phyloP scores from a whole-genome alignment of 768 basidiomycete genomes.

The Boletus tomentosulus region DNA sequence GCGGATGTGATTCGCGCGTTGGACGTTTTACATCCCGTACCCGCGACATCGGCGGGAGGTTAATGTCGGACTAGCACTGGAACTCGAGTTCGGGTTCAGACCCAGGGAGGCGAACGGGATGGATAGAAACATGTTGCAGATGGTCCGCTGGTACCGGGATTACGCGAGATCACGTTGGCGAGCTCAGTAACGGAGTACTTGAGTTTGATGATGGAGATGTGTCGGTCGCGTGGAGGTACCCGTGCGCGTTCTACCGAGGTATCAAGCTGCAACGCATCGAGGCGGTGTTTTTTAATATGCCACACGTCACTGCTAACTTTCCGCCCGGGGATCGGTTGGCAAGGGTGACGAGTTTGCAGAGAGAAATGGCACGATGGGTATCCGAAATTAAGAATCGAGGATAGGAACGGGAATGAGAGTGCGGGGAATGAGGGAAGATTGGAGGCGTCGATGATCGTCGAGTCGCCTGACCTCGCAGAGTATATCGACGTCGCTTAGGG shows the following conservation, averaged over 20 bases:
- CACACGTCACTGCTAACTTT: background rate
- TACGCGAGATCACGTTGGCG: constrained; percentile 16
- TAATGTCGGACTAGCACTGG: background rate
- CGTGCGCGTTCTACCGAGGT: constrained; percentile 1
- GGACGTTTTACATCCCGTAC: background rate
- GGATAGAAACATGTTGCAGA: background rate
- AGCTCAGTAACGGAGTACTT: constrained; percentile 12
- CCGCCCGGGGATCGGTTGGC: background rate
- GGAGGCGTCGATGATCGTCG: constrained; percentile 5
- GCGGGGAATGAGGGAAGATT: background rate
- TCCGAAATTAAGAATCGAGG: background rate
- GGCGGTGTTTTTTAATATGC: constrained; percentile 11
- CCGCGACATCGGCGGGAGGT: background rate
- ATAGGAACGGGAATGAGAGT: background rate
- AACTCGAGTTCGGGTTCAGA: background rate
- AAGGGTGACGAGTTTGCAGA: background rate
- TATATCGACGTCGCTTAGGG: constrained; percentile 1
- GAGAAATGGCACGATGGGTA: background rate
- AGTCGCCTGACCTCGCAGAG: constrained; percentile 9
- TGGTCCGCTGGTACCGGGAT: constrained; percentile 1
- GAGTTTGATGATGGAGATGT: constrained; percentile 7
- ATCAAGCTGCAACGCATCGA: constrained; percentile 6
- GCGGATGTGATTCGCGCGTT: constrained; percentile 6
- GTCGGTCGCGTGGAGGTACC: constrained; percentile 6
- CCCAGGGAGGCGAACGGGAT: background rate